Evolutionary conservation across 441 rosid species (phyloP).

Genomic region (Daphne laureola): DNA sequence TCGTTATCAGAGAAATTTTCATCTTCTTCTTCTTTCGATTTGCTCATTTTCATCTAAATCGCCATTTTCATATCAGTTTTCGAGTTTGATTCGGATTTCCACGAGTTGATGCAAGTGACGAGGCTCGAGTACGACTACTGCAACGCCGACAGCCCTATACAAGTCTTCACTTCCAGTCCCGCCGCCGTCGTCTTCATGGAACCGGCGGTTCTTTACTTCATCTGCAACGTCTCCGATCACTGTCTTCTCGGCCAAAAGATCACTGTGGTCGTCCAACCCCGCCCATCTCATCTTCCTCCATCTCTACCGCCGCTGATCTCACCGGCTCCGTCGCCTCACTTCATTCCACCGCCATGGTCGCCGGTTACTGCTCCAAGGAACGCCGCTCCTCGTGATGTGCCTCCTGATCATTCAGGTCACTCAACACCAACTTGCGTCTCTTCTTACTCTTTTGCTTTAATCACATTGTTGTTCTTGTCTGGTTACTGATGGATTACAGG

Average conservation of each 20-base stretch:
- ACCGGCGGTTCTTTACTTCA: conserved; percentile 28
- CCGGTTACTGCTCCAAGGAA: no score
- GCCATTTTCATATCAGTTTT: conserved; percentile 15
- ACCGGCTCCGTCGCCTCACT: not conserved
- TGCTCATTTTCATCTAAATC: no score
- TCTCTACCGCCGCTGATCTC: conserved; percentile 8
- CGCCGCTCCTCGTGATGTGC: no score
- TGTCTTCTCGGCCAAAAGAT: conserved; percentile 35
- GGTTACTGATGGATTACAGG: no score
- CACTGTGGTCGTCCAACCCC: conserved; percentile 14
- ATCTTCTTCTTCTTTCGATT: no score
- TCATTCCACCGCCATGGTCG: not conserved
- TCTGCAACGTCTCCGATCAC: conserved; percentile 35
- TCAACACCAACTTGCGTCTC: no score
- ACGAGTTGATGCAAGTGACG: conserved; percentile 31
- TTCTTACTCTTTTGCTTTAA: no score
- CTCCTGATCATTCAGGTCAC: no score
- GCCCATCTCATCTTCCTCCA: not conserved
- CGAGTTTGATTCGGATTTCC: conserved; percentile 22
- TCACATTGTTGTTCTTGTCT: no score
- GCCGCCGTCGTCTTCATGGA: conserved; percentile 18
- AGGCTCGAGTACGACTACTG: conserved; percentile 25
- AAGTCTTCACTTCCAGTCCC: conserved; percentile 19
- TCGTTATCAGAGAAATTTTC: no score
- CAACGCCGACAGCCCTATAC: conserved; percentile 20